These are phyloP conservation scores for Lepidium didymum DNA, from an alignment of 345 rosid species.

Conservation along the genomic window DNA sequence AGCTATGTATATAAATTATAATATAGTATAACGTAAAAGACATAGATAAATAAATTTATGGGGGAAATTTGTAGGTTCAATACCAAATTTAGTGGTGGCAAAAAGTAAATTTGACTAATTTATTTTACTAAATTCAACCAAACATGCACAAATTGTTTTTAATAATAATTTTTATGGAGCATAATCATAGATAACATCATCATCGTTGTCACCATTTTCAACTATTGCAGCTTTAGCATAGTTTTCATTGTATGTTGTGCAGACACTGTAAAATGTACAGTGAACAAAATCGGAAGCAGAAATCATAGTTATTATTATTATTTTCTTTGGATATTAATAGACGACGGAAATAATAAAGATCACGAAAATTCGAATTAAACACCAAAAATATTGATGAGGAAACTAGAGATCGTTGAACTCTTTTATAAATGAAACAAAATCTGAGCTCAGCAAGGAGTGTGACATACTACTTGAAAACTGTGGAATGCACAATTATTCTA, in stretches of 20 bases:
- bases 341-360: background rate
- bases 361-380: background rate
- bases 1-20: too few species aligned
- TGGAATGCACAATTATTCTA: background rate
- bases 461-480: background rate
- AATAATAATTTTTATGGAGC: too few species aligned
- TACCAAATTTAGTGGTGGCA: too few species aligned
- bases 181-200: slow-evolving; percentile 1
- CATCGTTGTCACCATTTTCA: slow-evolving; percentile 1
- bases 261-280: background rate
- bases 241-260: background rate
- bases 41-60: too few species aligned
- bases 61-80: too few species aligned
- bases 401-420: background rate
- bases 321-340: background rate
- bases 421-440: background rate
- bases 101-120: too few species aligned
- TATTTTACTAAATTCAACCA: too few species aligned
- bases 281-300: background rate
- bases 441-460: slow-evolving; percentile 12
- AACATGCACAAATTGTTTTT: too few species aligned
- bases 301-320: background rate
- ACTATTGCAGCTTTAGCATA: background rate
- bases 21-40: too few species aligned
- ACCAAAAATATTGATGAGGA: background rate